Conservation (phyloP, 2,329 filamentous ascomycete genomes). For the Paracorniculantispora psalliotae region DNA sequence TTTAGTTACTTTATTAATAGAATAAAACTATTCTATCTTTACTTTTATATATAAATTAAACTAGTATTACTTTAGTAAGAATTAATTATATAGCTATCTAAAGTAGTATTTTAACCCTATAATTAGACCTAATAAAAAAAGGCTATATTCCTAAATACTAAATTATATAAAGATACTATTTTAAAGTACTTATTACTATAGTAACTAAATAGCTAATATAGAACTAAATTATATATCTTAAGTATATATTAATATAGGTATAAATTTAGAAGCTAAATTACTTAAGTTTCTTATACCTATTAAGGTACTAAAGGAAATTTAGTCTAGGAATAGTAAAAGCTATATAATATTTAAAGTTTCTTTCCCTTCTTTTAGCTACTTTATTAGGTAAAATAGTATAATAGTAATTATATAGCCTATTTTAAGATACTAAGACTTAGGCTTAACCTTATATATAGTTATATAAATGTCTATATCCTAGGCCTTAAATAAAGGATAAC, state of each 20-base stretch:
- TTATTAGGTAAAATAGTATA: not conserved
- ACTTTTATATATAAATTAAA: not conserved
- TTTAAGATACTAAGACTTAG: not conserved
- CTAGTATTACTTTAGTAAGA: not conserved
- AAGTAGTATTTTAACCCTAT: not conserved
- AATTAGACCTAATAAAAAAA: not conserved
- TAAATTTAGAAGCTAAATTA: not conserved
- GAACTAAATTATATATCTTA: not conserved
- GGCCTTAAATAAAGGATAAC: not conserved
- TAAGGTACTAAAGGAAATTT: not conserved
- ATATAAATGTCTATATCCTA: not conserved
- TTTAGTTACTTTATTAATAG: not conserved
- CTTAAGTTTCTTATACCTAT: not conserved
- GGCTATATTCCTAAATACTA: not conserved
- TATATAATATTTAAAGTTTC: not conserved
- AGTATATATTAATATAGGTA: not conserved
- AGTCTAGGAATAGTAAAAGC: not conserved
- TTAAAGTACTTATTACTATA: not conserved
- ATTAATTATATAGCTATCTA: no score
- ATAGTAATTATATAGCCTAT: not conserved
- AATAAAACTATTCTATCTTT: not conserved
- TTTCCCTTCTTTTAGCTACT: not conserved
- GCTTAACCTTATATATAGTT: not conserved
- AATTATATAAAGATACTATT: not conserved
- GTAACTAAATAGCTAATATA: not conserved